Evolutionary conservation across 129 eudicot species (phyloP).

Genomic region (Lactuca saligna): DNA sequence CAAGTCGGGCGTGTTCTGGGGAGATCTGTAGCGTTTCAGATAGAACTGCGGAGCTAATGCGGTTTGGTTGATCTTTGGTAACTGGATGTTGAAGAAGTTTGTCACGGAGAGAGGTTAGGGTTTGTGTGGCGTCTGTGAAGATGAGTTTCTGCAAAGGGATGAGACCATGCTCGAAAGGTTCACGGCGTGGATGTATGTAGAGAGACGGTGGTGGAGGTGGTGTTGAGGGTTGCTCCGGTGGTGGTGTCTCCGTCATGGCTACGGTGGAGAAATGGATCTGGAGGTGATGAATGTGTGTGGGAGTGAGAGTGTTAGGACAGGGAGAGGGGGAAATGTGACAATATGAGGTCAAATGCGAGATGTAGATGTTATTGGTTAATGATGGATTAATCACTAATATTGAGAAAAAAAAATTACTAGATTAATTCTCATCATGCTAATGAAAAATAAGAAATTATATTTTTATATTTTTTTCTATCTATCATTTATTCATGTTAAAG

Average conservation of each 20-base stretch:
- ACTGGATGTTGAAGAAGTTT: conserved; percentile 49
- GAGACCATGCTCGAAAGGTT: conserved; percentile 39
- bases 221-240: conserved; percentile 16
- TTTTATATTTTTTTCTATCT: too few relatives aligned
- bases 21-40: conserved; percentile 63
- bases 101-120: conserved; percentile 51
- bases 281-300: conserved; percentile 14
- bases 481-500: too few relatives aligned
- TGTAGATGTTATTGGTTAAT: conserved; percentile 26
- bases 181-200: conserved; percentile 38
- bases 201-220: conserved; percentile 15
- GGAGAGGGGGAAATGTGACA: conserved; percentile 14
- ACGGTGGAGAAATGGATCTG: conserved; percentile 29
- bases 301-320: conserved; percentile 20
- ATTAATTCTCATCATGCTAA: too few relatives aligned
- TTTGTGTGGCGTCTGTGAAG: conserved; percentile 39
- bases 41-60: conserved; percentile 36
- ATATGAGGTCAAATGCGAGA: background rate
- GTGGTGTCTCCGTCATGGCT: conserved; percentile 24
- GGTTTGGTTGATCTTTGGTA: conserved; percentile 19
- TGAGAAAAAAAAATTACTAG: background rate
- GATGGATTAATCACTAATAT: background rate
- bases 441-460: too few relatives aligned
- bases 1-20: conserved; percentile 61
- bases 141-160: conserved; percentile 40